Evolutionary conservation across 345 rosid genomes (phyloP).

Genomic region (Citrus sinensis): DNA sequence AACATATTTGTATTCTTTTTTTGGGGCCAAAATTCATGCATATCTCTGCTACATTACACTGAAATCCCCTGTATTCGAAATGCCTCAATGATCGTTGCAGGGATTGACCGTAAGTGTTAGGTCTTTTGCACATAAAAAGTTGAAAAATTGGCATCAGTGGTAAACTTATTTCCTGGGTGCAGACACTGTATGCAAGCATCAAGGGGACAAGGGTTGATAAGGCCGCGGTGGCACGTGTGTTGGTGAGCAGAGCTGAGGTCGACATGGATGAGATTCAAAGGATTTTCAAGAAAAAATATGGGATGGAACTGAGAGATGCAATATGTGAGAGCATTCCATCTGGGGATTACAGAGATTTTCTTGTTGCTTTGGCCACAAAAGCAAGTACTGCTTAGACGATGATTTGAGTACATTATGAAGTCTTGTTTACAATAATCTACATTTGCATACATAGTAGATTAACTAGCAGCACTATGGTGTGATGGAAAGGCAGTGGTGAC

Average conservation of each 20-base stretch:
- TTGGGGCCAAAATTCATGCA: neutral
- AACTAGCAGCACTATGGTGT: neutral
- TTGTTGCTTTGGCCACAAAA: slow-evolving; percentile 41
- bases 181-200: slow-evolving; percentile 35
- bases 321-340: slow-evolving; percentile 34
- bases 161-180: neutral
- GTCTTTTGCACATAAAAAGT: neutral
- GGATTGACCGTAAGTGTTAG: neutral
- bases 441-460: neutral
- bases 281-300: slow-evolving; percentile 40
- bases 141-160: neutral
- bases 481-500: too few species aligned
- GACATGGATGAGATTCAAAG: slow-evolving; percentile 48
- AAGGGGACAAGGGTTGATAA: slow-evolving; percentile 31
- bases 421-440: neutral
- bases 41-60: neutral
- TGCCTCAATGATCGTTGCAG: too few species aligned
- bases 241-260: slow-evolving; percentile 50
- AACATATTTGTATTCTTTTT: neutral
- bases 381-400: neutral
- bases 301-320: slow-evolving; percentile 38
- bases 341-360: slow-evolving; percentile 55
- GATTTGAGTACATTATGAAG: neutral
- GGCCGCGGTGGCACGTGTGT: slow-evolving; percentile 35
- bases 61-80: neutral